Base-by-base conservation (phyloP, 192 early-diverging fungal species). In the Linnemannia schmuckeri region DNA sequence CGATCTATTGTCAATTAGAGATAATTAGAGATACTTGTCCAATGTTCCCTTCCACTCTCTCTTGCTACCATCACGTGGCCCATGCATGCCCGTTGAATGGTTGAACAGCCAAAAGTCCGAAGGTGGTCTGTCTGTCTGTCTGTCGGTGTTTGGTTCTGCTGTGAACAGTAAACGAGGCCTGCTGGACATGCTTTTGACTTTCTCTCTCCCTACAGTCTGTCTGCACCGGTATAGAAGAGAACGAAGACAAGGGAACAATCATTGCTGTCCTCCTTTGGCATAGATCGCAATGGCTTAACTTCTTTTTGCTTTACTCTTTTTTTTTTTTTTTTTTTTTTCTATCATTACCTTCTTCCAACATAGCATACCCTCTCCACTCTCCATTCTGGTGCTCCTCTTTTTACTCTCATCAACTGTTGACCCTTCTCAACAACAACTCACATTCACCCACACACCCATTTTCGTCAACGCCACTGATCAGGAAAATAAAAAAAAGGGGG, bases 31-130 rank as follows among this genome's bases (percentile, higher is more conserved):
- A 37, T 37, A 37, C 37, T 37, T 37, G 44, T 41, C 40, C 20
- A 41, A 10, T 40, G 1, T 73, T 73, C 12, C 12, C 6, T 33
- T 49, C 12, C 17, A n/a, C 46, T 52, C 30, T 42, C 44, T 27
- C 37, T 33, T 71, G 18, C 42, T 8, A 18, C 57, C 57, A 70
- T 78, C 77, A 78, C 77, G 77, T 78, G 77, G 77, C 15, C 47
- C 63, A 52, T 52, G 68, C 68, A 18, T 33, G 27, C 9, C 0
- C 33, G 13, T 12, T 54, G 77, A 46, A 70, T 78, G 77, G 77
- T 12, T 22, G 24, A 72, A 13, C 47, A 30, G n/a, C 22, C 55
- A 40, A 68, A 52, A 44, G 61, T 66, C 61, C 61, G 61, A 66
- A 66, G 57, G 61, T 66, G 30, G 13, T 33, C 9, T 52, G 18